Base-by-base conservation (phyloP, 306 rosid genomes). In the Castanea sativa region DNA sequence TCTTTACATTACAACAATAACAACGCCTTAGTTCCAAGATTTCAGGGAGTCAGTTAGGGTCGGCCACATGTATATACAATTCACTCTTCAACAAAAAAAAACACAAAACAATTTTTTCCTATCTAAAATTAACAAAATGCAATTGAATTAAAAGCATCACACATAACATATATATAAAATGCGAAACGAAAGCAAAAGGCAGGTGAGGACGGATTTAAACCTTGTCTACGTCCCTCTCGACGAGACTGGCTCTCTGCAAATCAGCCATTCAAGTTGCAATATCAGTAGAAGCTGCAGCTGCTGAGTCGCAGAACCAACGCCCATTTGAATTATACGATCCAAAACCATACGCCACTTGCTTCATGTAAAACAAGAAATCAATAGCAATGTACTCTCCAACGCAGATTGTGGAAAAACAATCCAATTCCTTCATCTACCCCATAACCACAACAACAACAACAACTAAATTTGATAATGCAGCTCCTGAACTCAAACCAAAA, bases 201-300 rank as follows among this genome's bases (percentile, higher is more conserved):
- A 11, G 27, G 27, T 1, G 27, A 25, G 12, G 0, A 41, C 11
- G 45, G 45, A 41, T 41, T 43, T 4, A 76, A 85, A 94, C 99
- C 97, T 94, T 93, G 59, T 94, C 97, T 68, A 87, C 85, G 84
- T 94, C 96, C 92, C 86, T 94, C 68, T 91, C 92, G 78, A 81
- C 89, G 58, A 71, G 58, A 86, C 86, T 82, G 53, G 80, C 76
- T 85, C 85, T 87, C 80, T 79, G 97, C 86, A 82, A 83, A 88
- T 92, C 97, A 86, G 99, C 95, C 99, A 94, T 94, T 94, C 91
- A 92, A 90, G 93, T 85, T 90, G 91, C 86, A 87, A 84, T 85
- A 68, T 76, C 73, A 82, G 71, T 49, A 3, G 53, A 41, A 41
- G 45, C 45, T 41, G 83, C 72, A 75, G 77, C 45, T 86, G 79